Percentiles rank a stretch among this genome's conserved stretches.
These are phyloP conservation scores for Lactarius vividus DNA, from an alignment of 768 basidiomycete genomes.

Conservation along the genomic window DNA sequence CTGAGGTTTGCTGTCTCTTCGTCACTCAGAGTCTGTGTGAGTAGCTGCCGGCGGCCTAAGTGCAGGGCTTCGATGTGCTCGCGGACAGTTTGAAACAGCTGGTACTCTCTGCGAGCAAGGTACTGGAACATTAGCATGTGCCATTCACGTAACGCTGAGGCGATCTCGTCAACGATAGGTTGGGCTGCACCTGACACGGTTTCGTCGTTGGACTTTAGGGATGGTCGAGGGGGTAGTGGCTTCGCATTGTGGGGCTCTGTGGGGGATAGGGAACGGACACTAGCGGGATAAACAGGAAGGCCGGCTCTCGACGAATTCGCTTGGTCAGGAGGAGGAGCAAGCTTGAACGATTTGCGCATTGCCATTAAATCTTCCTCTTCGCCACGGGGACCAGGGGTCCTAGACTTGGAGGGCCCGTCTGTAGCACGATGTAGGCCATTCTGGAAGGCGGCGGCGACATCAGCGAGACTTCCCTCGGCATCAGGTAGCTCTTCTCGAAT, in stretches of 20 bases:
- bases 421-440: slow-evolving; percentile 39
- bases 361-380: slow-evolving; percentile 54
- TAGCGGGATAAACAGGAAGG: slow-evolving; percentile 68
- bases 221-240: slow-evolving; percentile 84
- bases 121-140: slow-evolving; percentile 89
- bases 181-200: slow-evolving; percentile 79
- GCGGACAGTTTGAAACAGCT: slow-evolving; percentile 79
- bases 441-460: slow-evolving; percentile 58
- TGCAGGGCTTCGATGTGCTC: slow-evolving; percentile 91
- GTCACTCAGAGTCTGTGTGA: slow-evolving; percentile 80
- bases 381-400: slow-evolving; percentile 51
- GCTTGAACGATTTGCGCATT: slow-evolving; percentile 62
- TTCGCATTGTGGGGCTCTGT: slow-evolving; percentile 64
- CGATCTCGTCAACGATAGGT: slow-evolving; percentile 96
- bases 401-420: slow-evolving; percentile 44
- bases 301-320: slow-evolving; percentile 70
- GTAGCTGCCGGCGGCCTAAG: slow-evolving; percentile 84
- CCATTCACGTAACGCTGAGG: slow-evolving; percentile 96
- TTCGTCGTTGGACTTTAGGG: slow-evolving; percentile 93
- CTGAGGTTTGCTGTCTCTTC: slow-evolving; percentile 84
- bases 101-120: slow-evolving; percentile 85
- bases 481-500: slow-evolving; percentile 84
- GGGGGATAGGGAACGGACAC: slow-evolving; percentile 64
- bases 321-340: slow-evolving; percentile 72
- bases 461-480: slow-evolving; percentile 81